These are phyloP conservation scores for Parathielavia appendiculata DNA, from an alignment of 495 filamentous ascomycete genomes.

Conservation along the genomic window DNA sequence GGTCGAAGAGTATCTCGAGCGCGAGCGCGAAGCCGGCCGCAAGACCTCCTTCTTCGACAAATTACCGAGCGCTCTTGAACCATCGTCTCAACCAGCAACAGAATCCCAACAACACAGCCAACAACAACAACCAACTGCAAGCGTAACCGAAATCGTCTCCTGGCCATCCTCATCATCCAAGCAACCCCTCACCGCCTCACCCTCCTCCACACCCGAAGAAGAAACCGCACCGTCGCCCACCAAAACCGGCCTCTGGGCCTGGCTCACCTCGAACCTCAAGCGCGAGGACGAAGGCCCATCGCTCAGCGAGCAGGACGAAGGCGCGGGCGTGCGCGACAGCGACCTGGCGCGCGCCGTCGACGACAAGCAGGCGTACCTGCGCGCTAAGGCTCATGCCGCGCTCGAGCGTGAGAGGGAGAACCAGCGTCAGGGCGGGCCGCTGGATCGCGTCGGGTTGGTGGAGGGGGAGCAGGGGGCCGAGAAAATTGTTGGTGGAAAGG, in stretches of 20 bases:
- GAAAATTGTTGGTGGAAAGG: constrained; percentile 7
- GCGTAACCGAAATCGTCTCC: constrained; percentile 15
- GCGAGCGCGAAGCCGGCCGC: constrained; percentile 24
- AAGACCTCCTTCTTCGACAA: constrained; percentile 28
- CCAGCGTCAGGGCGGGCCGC: constrained; percentile 43
- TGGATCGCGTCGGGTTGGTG: constrained; percentile 42
- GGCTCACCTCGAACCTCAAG: constrained; percentile 48
- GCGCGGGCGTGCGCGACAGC: constrained; percentile 33
- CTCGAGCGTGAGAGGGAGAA: constrained; percentile 47
- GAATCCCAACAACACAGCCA: neutral
- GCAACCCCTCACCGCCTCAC: neutral
- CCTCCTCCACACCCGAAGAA: constrained; percentile 29
- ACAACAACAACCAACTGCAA: neutral
- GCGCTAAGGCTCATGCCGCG: constrained; percentile 42
- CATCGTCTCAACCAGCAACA: constrained; percentile 17
- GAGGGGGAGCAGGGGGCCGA: constrained; percentile 19
- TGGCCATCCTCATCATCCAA: constrained; percentile 2
- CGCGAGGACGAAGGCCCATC: constrained; percentile 52
- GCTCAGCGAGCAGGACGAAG: constrained; percentile 36
- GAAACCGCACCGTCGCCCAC: constrained; percentile 14
- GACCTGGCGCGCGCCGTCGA: constrained; percentile 37
- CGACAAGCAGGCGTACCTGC: constrained; percentile 26
- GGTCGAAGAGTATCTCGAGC: constrained; percentile 42
- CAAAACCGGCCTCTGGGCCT: constrained; percentile 26
- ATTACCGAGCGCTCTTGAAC: constrained; percentile 34